Base-by-base conservation (phyloP, 2,329 filamentous ascomycete species). In the Thelonectria blattea region DNA sequence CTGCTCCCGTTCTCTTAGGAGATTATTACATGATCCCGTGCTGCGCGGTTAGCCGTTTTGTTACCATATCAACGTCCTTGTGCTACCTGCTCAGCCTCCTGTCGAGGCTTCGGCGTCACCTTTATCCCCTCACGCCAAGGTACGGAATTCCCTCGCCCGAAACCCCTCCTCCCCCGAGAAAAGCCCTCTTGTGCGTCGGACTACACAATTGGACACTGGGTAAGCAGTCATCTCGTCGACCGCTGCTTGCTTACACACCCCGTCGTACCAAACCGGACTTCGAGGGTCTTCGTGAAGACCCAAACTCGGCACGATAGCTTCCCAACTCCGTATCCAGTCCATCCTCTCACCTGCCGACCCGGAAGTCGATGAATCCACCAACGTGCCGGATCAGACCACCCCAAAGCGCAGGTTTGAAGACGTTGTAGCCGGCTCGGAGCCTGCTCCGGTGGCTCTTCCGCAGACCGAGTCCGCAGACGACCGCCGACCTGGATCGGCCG, bases 301-400 rank as follows among this genome's bases (percentile, higher is more conserved):
- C 76, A 74, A 70, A 76, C 65, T 75, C 79, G 79, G 70, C 79
- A 82, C 76, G 66, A 83, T 83, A 79, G 76, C 80, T 67, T 81
- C 79, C 63, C 79, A 80, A 75, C 74, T 82, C 65, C 78, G 80
- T 68, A 83, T 83, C 62, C 76, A 82, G 70, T 82, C 81, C 49
- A 83, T 84, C 71, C 75, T 83, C 72, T 82, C 81, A 60, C 78
- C 80, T 61, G 71, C 75, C 62, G 76, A 80, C 56, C 73, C 77
- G 62, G 78, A 78, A 62, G 52, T 72, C 64, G 76, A 79, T 74
- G 77, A 78, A 43, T 69, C 65, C 55, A 67, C 73, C 50, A 74
- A 53, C 49, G 37, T 54, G 24, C 48, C 48, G 34, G 34, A 15
- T 62, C 64, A 10, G 58, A 59, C 20, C 61, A 60, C 64, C 11